Evolutionary conservation across 805 yeast species (phyloP), one percentile per base, ranked within the genome.

Genomic region (Jamesozyma gamospora): DNA sequence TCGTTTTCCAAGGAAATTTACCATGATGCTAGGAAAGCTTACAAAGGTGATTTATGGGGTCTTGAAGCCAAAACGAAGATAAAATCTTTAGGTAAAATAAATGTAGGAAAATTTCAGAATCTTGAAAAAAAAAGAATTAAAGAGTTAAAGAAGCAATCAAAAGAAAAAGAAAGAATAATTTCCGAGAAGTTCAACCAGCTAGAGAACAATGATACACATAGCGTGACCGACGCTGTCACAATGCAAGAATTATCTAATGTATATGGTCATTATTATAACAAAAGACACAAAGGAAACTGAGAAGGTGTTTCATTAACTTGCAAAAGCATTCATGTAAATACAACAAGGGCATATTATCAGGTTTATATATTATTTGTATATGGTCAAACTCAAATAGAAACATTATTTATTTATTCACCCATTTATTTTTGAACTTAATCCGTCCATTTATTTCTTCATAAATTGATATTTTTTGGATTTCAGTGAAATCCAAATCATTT

Each of bases 31-130:
- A 70, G 96, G 40, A 90, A 92, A 58, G 75, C 85, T 0, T 61
- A 60, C n/a, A 73, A 74, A 54, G 95, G 96, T 17, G 98, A 92
- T 56, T 62, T 79, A 38, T 92, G 97, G 98, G 79, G 82, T 0
- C 59, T 78, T 30, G 82, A 72, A 28, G 78, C 78, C 2, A 82
- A 81, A 55, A 66, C 75, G 2, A 70, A 67, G 24, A 49, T 63
- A 2, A 55, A 56, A 35, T 64, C 55, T 15, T 47, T 49, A 35
- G 54, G 52, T 7, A 46, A 46, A 18, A 37, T 56, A 16, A 53
- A 56, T 33, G 51, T 55, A 2, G 44, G 35, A 2, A 52, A 53
- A 33, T 49, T 59, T 15, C 55, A 58, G 37, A 36, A 41, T 21
- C 32, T 53, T 15, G 55, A 56, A 28, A 51, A 53, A 39, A 46